Evolutionary conservation across 352 stramenopile genomes (phyloP).

Genomic region (Globisporangium nunn): DNA sequence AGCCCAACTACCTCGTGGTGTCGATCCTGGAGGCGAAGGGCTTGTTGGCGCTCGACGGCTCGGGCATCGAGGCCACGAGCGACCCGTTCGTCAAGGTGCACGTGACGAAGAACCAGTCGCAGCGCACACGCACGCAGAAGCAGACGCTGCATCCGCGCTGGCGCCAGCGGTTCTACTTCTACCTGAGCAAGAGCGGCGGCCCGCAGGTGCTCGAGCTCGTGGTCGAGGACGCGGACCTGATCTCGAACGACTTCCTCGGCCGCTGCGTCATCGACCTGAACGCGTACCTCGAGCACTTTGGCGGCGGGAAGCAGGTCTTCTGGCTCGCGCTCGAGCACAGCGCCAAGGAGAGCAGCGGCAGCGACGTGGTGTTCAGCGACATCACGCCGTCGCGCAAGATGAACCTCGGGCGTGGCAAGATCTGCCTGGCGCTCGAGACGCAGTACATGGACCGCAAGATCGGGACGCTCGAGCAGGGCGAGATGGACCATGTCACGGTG

Average conservation of each 20-base stretch:
- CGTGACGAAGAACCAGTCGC: constrained; percentile 45
- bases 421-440: constrained; percentile 60
- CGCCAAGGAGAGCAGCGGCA: constrained; percentile 20
- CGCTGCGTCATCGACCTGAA: constrained; percentile 59
- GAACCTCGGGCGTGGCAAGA: constrained; percentile 42
- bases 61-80: constrained; percentile 46
- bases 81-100: constrained; percentile 60
- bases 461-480: constrained; percentile 56
- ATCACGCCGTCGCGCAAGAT: constrained; percentile 39
- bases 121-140: constrained; percentile 54
- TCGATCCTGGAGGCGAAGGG: constrained; percentile 55
- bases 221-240: constrained; percentile 59
- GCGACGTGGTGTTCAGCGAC: constrained; percentile 28
- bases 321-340: constrained; percentile 60
- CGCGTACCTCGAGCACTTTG: constrained; percentile 40
- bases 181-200: constrained; percentile 22
- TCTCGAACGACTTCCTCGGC: constrained; percentile 71
- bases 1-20: constrained; percentile 58
- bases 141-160: constrained; percentile 61
- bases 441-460: constrained; percentile 49
- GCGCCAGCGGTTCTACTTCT: constrained; percentile 71
- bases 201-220: constrained; percentile 48
- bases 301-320: constrained; percentile 46
- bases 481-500: constrained; percentile 51
- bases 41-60: constrained; percentile 46